These are phyloP conservation scores for Aspergillus egyptiacus DNA, from an alignment of 495 filamentous ascomycete species.

Conservation along the genomic window DNA sequence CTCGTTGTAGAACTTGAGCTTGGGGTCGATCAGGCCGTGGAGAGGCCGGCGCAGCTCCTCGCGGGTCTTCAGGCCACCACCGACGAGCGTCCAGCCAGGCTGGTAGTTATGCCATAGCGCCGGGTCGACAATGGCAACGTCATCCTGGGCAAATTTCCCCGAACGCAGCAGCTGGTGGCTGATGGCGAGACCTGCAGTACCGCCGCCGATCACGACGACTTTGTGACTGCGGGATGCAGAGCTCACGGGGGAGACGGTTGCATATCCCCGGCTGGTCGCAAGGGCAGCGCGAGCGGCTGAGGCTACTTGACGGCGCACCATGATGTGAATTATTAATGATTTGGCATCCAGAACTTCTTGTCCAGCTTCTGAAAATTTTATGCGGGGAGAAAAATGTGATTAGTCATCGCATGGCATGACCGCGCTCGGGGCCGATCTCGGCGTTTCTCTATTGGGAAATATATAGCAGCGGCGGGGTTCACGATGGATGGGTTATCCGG, in stretches of 20 bases:
- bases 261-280: slow-evolving; percentile 23
- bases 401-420: not conserved
- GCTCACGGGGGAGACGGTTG: slow-evolving; percentile 37
- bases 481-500: too few species aligned
- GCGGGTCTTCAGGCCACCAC: slow-evolving; percentile 56
- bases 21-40: slow-evolving; percentile 48
- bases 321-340: not conserved
- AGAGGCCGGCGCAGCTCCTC: slow-evolving; percentile 49
- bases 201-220: slow-evolving; percentile 59
- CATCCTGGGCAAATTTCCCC: slow-evolving; percentile 49
- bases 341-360: not conserved
- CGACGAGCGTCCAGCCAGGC: slow-evolving; percentile 66
- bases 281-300: slow-evolving; percentile 10
- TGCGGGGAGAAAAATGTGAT: not conserved
- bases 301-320: slow-evolving; percentile 8
- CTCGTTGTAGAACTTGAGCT: slow-evolving; percentile 56
- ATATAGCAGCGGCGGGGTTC: too few species aligned
- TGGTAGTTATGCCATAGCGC: slow-evolving; percentile 63
- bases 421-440: not conserved
- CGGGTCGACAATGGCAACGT: slow-evolving; percentile 63
- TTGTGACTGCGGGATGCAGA: slow-evolving; percentile 45
- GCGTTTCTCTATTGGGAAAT: not conserved
- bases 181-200: slow-evolving; percentile 55
- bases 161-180: slow-evolving; percentile 57
- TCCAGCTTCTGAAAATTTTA: not conserved